phyloP scores from a whole-genome alignment of 2,329 filamentous ascomycete species.

The Fusarium sp. region DNA sequence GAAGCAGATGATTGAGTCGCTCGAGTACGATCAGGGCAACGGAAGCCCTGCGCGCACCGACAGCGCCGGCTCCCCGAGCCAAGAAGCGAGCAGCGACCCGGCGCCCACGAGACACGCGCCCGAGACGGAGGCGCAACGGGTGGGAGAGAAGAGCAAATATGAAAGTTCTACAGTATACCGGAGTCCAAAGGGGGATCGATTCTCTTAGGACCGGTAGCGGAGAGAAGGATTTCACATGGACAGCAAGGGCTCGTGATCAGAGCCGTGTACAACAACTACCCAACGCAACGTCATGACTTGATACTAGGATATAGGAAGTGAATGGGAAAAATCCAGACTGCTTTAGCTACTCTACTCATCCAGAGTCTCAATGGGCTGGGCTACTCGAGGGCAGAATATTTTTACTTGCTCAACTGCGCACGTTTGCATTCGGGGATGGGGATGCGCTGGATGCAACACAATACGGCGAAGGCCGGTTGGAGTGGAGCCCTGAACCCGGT shows the following conservation, averaged over 20 bases:
- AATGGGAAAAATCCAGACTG: not conserved
- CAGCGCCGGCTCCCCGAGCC: slow-evolving; percentile 71
- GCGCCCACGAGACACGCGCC: slow-evolving; percentile 87
- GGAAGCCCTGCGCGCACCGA: slow-evolving; percentile 69
- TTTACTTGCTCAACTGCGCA: slow-evolving; percentile 11
- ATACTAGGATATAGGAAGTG: slow-evolving; percentile 4
- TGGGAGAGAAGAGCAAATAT: slow-evolving; percentile 88
- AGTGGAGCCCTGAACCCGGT: slow-evolving; percentile 39
- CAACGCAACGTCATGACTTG: slow-evolving; percentile 30
- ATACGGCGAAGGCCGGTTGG: slow-evolving; percentile 32
- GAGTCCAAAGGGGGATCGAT: slow-evolving; percentile 87
- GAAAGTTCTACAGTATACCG: slow-evolving; percentile 82
- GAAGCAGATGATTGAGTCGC: slow-evolving; percentile 68
- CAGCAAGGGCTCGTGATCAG: slow-evolving; percentile 17
- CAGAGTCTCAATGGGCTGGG: not conserved
- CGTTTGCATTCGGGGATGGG: slow-evolving; percentile 14
- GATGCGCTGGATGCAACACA: slow-evolving; percentile 31
- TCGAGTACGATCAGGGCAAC: slow-evolving; percentile 61
- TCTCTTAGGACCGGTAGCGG: slow-evolving; percentile 62
- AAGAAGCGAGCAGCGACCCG: slow-evolving; percentile 82
- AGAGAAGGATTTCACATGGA: not conserved
- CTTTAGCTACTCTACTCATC: not conserved
- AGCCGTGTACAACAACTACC: slow-evolving; percentile 42
- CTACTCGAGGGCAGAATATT: slow-evolving; percentile 4
- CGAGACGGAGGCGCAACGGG: slow-evolving; percentile 73